phyloP scores from a whole-genome alignment of 108 stramenopile species.

The Pseudonitzschia multistriata region DNA sequence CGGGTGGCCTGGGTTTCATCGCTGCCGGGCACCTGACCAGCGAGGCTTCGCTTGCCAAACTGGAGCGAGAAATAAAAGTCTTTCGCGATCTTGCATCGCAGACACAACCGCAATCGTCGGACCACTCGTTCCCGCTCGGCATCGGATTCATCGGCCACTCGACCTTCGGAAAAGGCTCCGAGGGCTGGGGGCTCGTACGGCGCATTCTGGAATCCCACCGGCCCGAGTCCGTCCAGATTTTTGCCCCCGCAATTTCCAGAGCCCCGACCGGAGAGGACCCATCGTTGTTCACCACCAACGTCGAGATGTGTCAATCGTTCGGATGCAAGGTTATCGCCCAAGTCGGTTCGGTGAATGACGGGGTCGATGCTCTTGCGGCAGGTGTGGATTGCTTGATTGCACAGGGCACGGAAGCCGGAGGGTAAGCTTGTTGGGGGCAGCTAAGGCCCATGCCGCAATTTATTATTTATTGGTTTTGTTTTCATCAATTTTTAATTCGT shows the following conservation, averaged over 20 bases:
- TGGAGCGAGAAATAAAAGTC: conserved; percentile 52
- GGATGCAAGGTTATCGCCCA: conserved; percentile 62
- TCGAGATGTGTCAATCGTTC: conserved; percentile 54
- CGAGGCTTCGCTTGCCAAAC: conserved; percentile 8
- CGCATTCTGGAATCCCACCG: conserved; percentile 45
- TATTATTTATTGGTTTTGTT: conserved; percentile 1
- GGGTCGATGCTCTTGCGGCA: conserved; percentile 45
- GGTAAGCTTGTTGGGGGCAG: too few species aligned
- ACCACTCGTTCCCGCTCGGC: conserved; percentile 32
- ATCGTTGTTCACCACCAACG: conserved; percentile 28
- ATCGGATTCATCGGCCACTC: conserved; percentile 73
- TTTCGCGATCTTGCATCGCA: conserved; percentile 29
- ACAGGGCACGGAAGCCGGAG: conserved; percentile 80
- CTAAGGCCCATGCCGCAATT: too few species aligned
- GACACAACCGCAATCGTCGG: neutral
- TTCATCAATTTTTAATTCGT: neutral
- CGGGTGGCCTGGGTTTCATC: conserved; percentile 73
- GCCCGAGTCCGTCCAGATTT: conserved; percentile 65
- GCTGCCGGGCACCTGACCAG: conserved; percentile 67
- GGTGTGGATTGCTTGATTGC: conserved; percentile 73
- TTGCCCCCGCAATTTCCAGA: conserved; percentile 58
- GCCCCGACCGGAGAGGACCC: neutral
- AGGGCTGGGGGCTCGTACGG: conserved; percentile 52
- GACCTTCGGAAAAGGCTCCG: conserved; percentile 37
- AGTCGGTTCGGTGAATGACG: conserved; percentile 63